These are phyloP conservation scores for Monosporascus sp. DNA, from an alignment of 2,329 filamentous ascomycete species.

Conservation along the genomic window DNA sequence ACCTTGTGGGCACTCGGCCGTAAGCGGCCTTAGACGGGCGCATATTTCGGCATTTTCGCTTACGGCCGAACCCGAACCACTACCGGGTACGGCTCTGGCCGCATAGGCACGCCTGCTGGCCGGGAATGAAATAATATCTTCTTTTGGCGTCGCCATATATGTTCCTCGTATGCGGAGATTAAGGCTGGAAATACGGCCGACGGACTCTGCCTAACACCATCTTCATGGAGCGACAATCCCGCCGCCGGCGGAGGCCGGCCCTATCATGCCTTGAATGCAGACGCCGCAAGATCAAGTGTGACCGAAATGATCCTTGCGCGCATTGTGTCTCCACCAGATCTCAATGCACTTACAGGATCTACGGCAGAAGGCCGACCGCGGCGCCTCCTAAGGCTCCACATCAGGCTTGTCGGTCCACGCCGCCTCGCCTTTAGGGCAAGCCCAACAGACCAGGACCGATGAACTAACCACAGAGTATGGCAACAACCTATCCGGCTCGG, in stretches of 20 bases:
- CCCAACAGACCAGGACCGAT: not conserved
- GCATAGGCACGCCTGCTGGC: conserved; percentile 1
- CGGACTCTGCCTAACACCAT: conserved; percentile 2
- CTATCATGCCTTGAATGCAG: conserved; percentile 39
- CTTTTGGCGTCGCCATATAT: not conserved
- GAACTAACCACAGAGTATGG: conserved; percentile 1
- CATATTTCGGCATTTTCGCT: conserved; percentile 1
- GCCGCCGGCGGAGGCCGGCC: conserved; percentile 29
- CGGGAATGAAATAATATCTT: not conserved
- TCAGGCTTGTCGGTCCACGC: conserved; percentile 6
- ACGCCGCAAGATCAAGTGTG: conserved; percentile 41
- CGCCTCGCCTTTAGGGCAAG: conserved; percentile 4
- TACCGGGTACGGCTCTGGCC: no score
- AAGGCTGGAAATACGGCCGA: conserved; percentile 5
- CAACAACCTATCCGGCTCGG: not conserved
- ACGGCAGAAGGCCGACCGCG: conserved; percentile 1
- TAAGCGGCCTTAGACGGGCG: conserved; percentile 1
- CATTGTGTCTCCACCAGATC: conserved; percentile 29
- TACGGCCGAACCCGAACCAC: conserved; percentile 1
- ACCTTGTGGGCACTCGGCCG: not conserved
- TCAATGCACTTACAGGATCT: conserved; percentile 27
- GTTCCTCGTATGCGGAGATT: not conserved
- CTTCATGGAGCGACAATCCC: conserved; percentile 15
- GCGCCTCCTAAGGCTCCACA: not conserved
- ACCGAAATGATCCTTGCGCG: conserved; percentile 35